phyloP scores from a whole-genome alignment of 2,329 filamentous ascomycete species.

The Talaromyces sp. region DNA sequence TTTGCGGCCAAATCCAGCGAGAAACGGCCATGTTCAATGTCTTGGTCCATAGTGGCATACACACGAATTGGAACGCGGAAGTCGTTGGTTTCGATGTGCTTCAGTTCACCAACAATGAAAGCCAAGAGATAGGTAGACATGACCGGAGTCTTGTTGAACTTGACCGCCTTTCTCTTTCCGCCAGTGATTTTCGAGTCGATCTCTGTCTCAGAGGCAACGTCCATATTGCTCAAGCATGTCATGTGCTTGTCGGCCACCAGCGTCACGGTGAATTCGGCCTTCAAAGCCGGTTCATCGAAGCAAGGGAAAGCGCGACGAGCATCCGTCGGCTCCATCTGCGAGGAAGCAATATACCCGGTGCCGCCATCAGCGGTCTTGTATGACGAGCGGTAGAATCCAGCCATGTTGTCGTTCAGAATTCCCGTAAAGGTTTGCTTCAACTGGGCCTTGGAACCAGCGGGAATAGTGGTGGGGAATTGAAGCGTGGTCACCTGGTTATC shows the following conservation, averaged over 20 bases:
- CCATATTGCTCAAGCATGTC: conserved; percentile 96
- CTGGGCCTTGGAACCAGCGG: conserved; percentile 71
- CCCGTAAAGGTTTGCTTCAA: conserved; percentile 74
- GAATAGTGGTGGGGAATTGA: conserved; percentile 66
- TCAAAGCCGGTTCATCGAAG: conserved; percentile 92
- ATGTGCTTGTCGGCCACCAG: conserved; percentile 83
- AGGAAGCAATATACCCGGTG: conserved; percentile 77
- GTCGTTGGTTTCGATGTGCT: conserved; percentile 84
- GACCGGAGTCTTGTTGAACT: conserved; percentile 82
- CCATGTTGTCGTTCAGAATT: conserved; percentile 87
- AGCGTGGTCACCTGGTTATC: conserved; percentile 77
- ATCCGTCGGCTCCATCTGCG: conserved; percentile 96
- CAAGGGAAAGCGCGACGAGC: conserved; percentile 89
- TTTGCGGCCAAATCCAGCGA: conserved; percentile 83
- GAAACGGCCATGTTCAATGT: conserved; percentile 88
- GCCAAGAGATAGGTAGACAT: conserved; percentile 97
- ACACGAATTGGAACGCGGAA: conserved; percentile 91
- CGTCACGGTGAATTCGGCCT: conserved; percentile 87
- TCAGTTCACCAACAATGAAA: conserved; percentile 89
- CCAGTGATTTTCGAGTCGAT: conserved; percentile 59
- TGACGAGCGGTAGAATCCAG: conserved; percentile 92
- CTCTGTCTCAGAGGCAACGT: conserved; percentile 73
- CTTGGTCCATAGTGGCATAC: conserved; percentile 84
- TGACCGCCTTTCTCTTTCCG: conserved; percentile 73
- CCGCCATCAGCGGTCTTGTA: conserved; percentile 79